Conservation (phyloP, 176 grass and related monocot species). For the Panicum miliaceum region DNA sequence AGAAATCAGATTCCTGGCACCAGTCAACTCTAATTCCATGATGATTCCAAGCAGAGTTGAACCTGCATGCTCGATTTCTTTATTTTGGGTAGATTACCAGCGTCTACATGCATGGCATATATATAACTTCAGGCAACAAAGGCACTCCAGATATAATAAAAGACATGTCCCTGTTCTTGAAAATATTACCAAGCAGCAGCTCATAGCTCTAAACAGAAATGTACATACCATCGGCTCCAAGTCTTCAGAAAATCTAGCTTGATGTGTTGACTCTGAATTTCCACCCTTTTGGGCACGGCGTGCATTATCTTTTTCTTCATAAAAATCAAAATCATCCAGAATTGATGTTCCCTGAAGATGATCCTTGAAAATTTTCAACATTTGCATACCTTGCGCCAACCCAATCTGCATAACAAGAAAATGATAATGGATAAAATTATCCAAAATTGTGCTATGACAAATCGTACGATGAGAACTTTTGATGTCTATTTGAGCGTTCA, state of each 20-base stretch:
- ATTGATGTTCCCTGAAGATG: conserved; percentile 51
- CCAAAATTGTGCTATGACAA: neutral
- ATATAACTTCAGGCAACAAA: conserved; percentile 1
- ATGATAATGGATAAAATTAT: neutral
- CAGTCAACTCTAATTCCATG: neutral
- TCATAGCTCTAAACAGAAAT: conserved; percentile 15
- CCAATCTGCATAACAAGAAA: conserved; percentile 59
- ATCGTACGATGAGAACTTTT: conserved; percentile 1
- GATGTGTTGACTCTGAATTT: conserved; percentile 30
- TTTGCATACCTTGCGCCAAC: conserved; percentile 73
- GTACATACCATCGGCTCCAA: conserved; percentile 46
- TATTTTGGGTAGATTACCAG: neutral
- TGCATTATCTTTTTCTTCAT: conserved; percentile 56
- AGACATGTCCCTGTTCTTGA: neutral
- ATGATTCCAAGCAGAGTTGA: neutral
- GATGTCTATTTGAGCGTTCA: neutral
- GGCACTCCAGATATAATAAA: neutral
- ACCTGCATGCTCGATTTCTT: neutral
- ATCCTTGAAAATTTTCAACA: conserved; percentile 75
- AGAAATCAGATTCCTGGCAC: neutral
- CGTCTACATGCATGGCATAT: neutral
- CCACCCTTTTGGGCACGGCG: conserved; percentile 36
- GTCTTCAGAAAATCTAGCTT: conserved; percentile 30
- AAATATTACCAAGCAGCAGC: neutral
- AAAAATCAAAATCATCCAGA: conserved; percentile 74